Percentiles rank a stretch among this genome's conserved stretches.
Evolutionary conservation across 257 asterid genomes (phyloP).

Genomic region (Fraxinus quadrangulata): DNA sequence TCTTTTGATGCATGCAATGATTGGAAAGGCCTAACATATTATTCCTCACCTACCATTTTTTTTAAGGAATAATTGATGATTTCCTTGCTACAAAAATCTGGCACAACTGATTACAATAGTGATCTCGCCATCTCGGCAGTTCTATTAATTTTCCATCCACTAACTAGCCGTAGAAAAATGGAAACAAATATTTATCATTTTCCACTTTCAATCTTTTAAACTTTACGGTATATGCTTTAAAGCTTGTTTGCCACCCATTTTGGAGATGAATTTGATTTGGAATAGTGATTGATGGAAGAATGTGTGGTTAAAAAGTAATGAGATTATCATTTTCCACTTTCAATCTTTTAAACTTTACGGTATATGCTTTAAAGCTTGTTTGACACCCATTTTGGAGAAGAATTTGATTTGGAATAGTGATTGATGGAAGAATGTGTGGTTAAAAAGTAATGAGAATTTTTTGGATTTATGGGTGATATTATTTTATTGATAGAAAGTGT

Average conservation of each 20-base stretch:
- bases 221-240: neutral
- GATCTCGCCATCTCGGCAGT: neutral
- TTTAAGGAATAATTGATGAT: neutral
- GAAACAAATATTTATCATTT: neutral
- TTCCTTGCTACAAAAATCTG: conserved; percentile 18
- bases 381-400: too few relatives aligned
- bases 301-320: too few relatives aligned
- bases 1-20: neutral
- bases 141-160: neutral
- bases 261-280: too few relatives aligned
- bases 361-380: neutral
- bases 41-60: neutral
- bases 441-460: too few relatives aligned
- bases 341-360: neutral
- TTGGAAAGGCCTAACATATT: neutral
- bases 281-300: too few relatives aligned
- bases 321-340: neutral
- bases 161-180: conserved; percentile 12
- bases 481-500: too few relatives aligned
- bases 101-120: neutral
- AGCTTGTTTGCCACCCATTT: too few relatives aligned
- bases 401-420: too few relatives aligned
- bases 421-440: too few relatives aligned
- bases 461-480: too few relatives aligned
- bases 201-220: neutral